phyloP scores from a whole-genome alignment of 306 rosid species.

The Sindora glabra region DNA sequence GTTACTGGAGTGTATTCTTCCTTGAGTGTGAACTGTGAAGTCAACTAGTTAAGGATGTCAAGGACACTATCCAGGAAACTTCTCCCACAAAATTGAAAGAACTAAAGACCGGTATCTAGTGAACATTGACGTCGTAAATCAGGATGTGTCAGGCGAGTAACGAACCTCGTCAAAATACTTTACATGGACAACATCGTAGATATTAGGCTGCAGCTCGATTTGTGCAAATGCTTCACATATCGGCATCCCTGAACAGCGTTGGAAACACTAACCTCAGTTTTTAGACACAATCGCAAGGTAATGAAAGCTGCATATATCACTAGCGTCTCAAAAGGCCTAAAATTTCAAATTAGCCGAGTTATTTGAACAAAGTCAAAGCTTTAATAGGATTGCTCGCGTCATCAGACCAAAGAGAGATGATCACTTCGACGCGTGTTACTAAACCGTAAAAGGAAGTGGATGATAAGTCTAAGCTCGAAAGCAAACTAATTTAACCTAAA shows the following conservation, averaged over 20 bases:
- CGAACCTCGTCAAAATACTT: slow-evolving; percentile 93
- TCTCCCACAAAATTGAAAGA: slow-evolving; percentile 3
- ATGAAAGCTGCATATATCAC: background rate
- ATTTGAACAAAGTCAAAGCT: background rate
- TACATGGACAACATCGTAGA: slow-evolving; percentile 95
- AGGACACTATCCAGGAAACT: background rate
- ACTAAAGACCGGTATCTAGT: background rate
- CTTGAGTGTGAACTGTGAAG: no score
- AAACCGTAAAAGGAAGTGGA: background rate
- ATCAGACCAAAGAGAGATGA: background rate
- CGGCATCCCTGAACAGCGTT: slow-evolving; percentile 72
- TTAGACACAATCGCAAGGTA: background rate
- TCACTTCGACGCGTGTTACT: slow-evolving; percentile 1
- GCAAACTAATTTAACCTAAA: background rate
- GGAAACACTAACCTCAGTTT: background rate
- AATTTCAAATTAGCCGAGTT: background rate
- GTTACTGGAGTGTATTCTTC: background rate
- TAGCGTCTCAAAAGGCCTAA: background rate
- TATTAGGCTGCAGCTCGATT: slow-evolving; percentile 79
- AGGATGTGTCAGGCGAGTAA: background rate
- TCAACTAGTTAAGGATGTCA: background rate
- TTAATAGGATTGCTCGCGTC: background rate
- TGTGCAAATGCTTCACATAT: slow-evolving; percentile 94
- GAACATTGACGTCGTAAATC: background rate
- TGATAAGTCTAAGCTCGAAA: background rate